Conservation (phyloP, 2,329 filamentous ascomycete species). For the Coniochaeta pulveracea region DNA sequence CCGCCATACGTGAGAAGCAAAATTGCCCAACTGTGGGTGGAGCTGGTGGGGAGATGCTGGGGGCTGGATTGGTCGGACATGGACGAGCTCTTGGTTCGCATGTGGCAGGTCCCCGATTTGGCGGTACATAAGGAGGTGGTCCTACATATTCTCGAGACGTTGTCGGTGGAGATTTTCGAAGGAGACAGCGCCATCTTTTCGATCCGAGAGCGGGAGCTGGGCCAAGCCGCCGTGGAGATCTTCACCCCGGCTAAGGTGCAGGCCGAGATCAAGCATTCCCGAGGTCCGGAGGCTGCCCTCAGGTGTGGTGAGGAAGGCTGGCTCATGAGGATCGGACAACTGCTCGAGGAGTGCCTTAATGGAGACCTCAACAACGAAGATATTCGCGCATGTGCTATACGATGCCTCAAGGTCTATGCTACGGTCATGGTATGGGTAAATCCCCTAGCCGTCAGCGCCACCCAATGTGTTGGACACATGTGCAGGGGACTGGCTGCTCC, state of each 20-base stretch:
- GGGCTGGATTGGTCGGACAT: constrained; percentile 89
- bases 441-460: constrained; percentile 65
- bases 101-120: constrained; percentile 65
- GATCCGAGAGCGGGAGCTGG: constrained; percentile 71
- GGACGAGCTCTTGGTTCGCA: constrained; percentile 69
- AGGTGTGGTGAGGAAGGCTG: constrained; percentile 77
- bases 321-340: constrained; percentile 64
- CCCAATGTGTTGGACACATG: constrained; percentile 58
- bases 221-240: constrained; percentile 84
- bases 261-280: constrained; percentile 61
- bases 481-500: constrained; percentile 60
- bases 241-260: constrained; percentile 74
- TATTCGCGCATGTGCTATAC: constrained; percentile 62
- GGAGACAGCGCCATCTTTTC: constrained; percentile 80
- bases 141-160: constrained; percentile 74
- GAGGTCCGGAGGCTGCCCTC: constrained; percentile 56
- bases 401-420: constrained; percentile 65
- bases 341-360: constrained; percentile 63
- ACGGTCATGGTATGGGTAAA: constrained; percentile 82
- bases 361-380: constrained; percentile 53
- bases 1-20: constrained; percentile 85
- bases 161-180: constrained; percentile 91
- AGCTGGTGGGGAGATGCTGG: constrained; percentile 89
- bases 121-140: constrained; percentile 71
- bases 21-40: constrained; percentile 86